phyloP scores from a whole-genome alignment of 2,329 filamentous ascomycete genomes.

The Trichophyton rubrum region DNA sequence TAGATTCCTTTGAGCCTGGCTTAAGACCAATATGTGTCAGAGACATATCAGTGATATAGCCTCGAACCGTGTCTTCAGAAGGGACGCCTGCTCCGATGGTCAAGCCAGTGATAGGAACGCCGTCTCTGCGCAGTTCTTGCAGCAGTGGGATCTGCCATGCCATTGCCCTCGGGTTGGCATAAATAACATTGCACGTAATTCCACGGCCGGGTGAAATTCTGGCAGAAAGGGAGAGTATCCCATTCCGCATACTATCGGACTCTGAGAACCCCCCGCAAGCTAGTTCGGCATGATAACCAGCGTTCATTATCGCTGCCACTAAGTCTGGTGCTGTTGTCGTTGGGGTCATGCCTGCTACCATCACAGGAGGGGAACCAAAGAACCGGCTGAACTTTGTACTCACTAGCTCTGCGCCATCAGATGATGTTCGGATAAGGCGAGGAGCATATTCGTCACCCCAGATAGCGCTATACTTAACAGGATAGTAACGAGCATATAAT shows the following conservation, averaged over 20 bases:
- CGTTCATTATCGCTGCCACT: conserved; percentile 82
- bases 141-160: conserved; percentile 83
- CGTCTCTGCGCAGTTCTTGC: conserved; percentile 65
- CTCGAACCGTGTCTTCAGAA: conserved; percentile 81
- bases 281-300: conserved; percentile 83
- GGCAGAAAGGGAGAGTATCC: neutral
- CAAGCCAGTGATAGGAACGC: conserved; percentile 79
- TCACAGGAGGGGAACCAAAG: conserved; percentile 69
- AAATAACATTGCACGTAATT: conserved; percentile 83
- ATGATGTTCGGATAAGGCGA: conserved; percentile 69
- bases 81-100: conserved; percentile 93
- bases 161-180: conserved; percentile 81
- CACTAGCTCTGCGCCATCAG: conserved; percentile 76
- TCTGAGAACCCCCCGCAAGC: conserved; percentile 81
- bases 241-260: conserved; percentile 43
- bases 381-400: conserved; percentile 93
- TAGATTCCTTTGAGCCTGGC: conserved; percentile 76
- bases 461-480: conserved; percentile 86
- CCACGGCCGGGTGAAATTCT: conserved; percentile 68
- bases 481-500: conserved; percentile 88
- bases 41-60: conserved; percentile 85
- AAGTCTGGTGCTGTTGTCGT: conserved; percentile 84
- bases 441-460: conserved; percentile 98
- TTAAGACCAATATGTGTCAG: conserved; percentile 93
- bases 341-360: conserved; percentile 92